Percentiles rank a stretch among this genome's conserved stretches.
Conservation (phyloP, 495 filamentous ascomycete species). For the Astrothelium subdiscretum region DNA sequence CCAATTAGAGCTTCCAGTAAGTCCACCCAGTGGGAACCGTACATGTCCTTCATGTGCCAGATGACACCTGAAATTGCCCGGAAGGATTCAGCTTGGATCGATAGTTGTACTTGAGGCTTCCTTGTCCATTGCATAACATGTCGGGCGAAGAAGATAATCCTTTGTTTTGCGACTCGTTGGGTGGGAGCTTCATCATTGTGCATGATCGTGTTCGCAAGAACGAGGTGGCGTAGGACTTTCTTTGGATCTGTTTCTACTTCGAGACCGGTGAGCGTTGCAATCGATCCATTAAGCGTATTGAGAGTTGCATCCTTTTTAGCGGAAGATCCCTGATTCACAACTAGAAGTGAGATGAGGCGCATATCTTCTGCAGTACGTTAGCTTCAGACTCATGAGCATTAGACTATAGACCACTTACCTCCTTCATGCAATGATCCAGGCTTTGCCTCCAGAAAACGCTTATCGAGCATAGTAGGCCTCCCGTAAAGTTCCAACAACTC, state of each 20-base stretch:
- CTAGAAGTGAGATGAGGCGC: not conserved
- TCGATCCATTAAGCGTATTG: slow-evolving; percentile 42
- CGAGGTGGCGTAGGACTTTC: slow-evolving; percentile 40
- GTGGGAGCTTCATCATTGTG: slow-evolving; percentile 35
- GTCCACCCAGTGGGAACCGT: slow-evolving; percentile 75
- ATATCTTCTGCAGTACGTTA: slow-evolving; percentile 4
- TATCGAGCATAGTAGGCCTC: not conserved
- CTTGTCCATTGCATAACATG: slow-evolving; percentile 61
- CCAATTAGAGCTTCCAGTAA: slow-evolving; percentile 42
- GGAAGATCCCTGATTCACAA: not conserved
- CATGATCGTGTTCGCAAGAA: slow-evolving; percentile 48
- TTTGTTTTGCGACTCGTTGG: slow-evolving; percentile 56
- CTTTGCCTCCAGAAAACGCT: slow-evolving; percentile 2
- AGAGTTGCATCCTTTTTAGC: not conserved
- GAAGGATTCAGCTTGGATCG: slow-evolving; percentile 47
- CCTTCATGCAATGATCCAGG: not conserved
- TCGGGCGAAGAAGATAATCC: slow-evolving; percentile 71
- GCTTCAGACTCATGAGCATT: too few relatives aligned
- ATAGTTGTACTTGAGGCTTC: slow-evolving; percentile 31
- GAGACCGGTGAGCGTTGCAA: slow-evolving; percentile 47
- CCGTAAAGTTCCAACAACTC: slow-evolving; percentile 17
- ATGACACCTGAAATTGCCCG: slow-evolving; percentile 54
- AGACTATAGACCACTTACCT: not conserved
- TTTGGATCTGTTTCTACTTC: slow-evolving; percentile 23
- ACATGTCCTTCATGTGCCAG: slow-evolving; percentile 60